Conservation (phyloP, 2,329 filamentous ascomycete species). For the Ceratocystis cubensis region DNA sequence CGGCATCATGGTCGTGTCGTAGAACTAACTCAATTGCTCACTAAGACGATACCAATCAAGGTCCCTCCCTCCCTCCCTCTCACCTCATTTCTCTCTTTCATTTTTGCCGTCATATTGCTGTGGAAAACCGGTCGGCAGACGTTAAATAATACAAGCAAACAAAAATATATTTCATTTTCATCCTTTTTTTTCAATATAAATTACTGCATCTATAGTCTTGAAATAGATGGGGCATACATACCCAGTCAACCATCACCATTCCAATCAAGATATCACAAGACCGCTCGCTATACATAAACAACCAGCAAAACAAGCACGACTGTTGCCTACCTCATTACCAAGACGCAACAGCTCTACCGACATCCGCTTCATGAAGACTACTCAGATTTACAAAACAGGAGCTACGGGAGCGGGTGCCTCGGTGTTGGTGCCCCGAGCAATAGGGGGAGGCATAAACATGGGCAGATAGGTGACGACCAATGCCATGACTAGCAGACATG, state of each 20-base stretch:
- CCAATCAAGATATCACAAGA: constrained; percentile 4
- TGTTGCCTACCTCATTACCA: not conserved
- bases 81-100: not conserved
- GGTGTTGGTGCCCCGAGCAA: constrained; percentile 7
- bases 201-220: constrained; percentile 5
- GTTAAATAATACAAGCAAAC: not conserved
- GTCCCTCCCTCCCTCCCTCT: no score
- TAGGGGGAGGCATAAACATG: constrained; percentile 33
- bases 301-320: constrained; percentile 2
- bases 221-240: constrained; percentile 15
- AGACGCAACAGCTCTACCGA: not conserved
- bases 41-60: no score
- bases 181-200: constrained; percentile 9
- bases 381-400: constrained; percentile 6
- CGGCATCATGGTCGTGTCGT: no score
- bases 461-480: constrained; percentile 42
- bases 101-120: not conserved
- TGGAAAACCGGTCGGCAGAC: no score
- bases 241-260: constrained; percentile 2
- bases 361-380: not conserved
- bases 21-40: no score
- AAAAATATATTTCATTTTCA: not conserved
- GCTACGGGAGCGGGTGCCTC: constrained; percentile 11
- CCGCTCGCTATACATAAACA: constrained; percentile 1
- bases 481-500: constrained; percentile 40